Evolutionary conservation across 169 alveolate genomes (phyloP).

Genomic region (Plasmodium ovale): DNA sequence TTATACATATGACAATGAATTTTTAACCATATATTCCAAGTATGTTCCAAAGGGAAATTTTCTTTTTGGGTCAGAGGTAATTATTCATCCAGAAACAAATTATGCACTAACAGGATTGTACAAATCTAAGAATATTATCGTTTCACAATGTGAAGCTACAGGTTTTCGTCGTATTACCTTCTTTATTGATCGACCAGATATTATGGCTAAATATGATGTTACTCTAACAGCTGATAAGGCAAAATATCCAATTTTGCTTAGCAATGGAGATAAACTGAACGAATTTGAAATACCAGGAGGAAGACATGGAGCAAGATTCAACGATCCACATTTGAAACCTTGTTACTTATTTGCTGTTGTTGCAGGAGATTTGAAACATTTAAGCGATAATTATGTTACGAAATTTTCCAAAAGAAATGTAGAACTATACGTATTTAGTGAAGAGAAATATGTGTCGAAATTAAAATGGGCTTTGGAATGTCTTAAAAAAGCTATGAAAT

Average conservation of each 20-base stretch:
- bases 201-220: conserved; percentile 87
- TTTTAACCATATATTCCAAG: conserved; percentile 80
- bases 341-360: conserved; percentile 94
- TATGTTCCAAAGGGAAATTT: conserved; percentile 81
- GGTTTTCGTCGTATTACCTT: conserved; percentile 93
- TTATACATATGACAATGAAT: conserved; percentile 82
- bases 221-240: conserved; percentile 90
- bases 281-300: conserved; percentile 85
- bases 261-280: conserved; percentile 88
- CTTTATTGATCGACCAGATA: conserved; percentile 94
- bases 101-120: conserved; percentile 89
- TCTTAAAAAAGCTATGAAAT: conserved; percentile 91
- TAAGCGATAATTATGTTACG: conserved; percentile 87
- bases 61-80: conserved; percentile 84
- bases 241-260: conserved; percentile 89
- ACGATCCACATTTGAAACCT: conserved; percentile 94
- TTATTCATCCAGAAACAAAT: conserved; percentile 88
- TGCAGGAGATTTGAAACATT: conserved; percentile 90
- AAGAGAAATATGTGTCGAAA: conserved; percentile 87
- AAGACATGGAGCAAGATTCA: conserved; percentile 89
- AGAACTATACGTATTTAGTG: conserved; percentile 86
- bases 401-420: conserved; percentile 85
- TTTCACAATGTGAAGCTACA: conserved; percentile 95
- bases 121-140: conserved; percentile 88
- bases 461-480: conserved; percentile 91